Evolutionary conservation across 1,284 basidiomycete genomes (phyloP).

Genomic region (Boletellus deceptivus): DNA sequence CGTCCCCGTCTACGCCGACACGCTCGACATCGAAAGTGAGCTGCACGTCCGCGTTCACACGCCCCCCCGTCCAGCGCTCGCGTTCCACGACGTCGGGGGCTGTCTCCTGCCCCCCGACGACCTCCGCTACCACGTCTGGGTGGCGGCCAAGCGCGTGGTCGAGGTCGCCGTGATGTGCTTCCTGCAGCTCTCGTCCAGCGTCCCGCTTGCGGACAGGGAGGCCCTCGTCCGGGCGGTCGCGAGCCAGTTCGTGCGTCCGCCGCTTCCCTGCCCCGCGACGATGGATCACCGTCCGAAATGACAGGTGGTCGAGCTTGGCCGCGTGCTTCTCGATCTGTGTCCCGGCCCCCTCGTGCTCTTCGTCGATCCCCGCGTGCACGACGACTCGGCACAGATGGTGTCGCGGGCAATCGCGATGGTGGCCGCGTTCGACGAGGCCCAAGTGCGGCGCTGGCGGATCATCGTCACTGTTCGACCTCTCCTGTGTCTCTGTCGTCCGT

Average conservation of each 20-base stretch:
- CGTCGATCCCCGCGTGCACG: constrained; percentile 45
- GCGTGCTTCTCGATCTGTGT: constrained; percentile 40
- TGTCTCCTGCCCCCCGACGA: constrained; percentile 38
- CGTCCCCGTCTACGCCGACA: constrained; percentile 30
- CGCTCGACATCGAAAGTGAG: constrained; percentile 40
- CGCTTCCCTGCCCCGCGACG: neutral
- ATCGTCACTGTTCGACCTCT: constrained; percentile 48
- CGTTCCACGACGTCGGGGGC: constrained; percentile 39
- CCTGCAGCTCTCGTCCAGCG: constrained; percentile 10
- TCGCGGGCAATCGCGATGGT: constrained; percentile 41
- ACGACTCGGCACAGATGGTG: constrained; percentile 39
- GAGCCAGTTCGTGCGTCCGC: constrained; percentile 27
- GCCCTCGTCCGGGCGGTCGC: constrained; percentile 22
- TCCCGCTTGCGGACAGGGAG: constrained; percentile 9
- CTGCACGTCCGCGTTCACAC: constrained; percentile 5
- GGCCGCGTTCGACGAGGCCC: constrained; percentile 40
- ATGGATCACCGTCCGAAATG: neutral
- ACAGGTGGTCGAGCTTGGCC: constrained; percentile 53
- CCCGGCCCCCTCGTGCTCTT: constrained; percentile 51
- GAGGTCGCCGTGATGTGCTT: neutral
- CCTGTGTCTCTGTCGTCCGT: neutral
- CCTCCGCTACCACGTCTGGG: constrained; percentile 44
- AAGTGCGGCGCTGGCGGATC: constrained; percentile 39
- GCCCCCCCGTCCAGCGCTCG: constrained; percentile 31
- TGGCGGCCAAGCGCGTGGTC: constrained; percentile 40